phyloP scores from a whole-genome alignment of 1,284 basidiomycete species.

The Cutaneotrichosporon sp. region DNA sequence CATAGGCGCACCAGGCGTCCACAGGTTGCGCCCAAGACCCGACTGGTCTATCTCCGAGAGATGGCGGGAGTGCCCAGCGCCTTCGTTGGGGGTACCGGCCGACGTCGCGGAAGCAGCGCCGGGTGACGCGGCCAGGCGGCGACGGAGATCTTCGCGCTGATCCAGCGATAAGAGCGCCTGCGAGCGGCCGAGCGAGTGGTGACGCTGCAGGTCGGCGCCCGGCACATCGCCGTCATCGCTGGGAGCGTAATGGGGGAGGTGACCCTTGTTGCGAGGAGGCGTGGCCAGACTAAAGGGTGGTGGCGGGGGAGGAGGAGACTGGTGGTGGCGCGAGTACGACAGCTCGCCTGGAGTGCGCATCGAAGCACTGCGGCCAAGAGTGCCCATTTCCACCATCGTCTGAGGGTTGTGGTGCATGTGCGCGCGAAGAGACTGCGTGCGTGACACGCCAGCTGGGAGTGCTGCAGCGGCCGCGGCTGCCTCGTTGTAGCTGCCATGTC shows the following conservation, averaged over 20 bases:
- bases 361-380: constrained; percentile 43
- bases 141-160: constrained; percentile 39
- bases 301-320: constrained; percentile 25
- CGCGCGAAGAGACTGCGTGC: constrained; percentile 47
- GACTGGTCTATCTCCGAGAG: constrained; percentile 32
- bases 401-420: constrained; percentile 32
- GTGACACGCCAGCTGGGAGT: constrained; percentile 34
- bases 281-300: constrained; percentile 42
- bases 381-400: constrained; percentile 30
- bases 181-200: constrained; percentile 50
- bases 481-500: constrained; percentile 10
- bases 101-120: constrained; percentile 14
- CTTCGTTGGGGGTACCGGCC: constrained; percentile 7
- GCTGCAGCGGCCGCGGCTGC: constrained; percentile 6
- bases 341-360: constrained; percentile 43
- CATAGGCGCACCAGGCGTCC: constrained; percentile 32
- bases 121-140: constrained; percentile 25
- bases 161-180: constrained; percentile 45
- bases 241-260: constrained; percentile 38
- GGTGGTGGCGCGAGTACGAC: constrained; percentile 19
- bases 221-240: constrained; percentile 20
- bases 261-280: constrained; percentile 42
- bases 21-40: constrained; percentile 45
- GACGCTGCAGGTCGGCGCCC: constrained; percentile 44
- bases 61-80: constrained; percentile 21